phyloP scores from a whole-genome alignment of 2,329 filamentous ascomycete species.

The Penicillium concentricum region DNA sequence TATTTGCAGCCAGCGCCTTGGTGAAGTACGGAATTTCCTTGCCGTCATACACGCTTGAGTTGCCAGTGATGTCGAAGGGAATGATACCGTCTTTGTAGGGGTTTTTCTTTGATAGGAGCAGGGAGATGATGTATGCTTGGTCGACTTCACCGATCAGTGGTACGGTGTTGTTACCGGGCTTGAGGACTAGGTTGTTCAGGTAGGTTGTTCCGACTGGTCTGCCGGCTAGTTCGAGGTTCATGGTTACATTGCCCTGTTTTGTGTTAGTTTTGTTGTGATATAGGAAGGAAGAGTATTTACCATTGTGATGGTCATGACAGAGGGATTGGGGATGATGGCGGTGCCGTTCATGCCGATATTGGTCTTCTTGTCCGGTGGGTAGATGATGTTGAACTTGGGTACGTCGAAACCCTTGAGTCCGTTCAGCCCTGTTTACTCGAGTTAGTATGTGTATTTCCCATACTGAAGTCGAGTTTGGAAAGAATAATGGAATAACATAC shows the following conservation, averaged over 20 bases:
- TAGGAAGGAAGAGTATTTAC: constrained; percentile 22
- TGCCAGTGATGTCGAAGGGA: constrained; percentile 52
- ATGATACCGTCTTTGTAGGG: constrained; percentile 50
- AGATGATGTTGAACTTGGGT: constrained; percentile 49
- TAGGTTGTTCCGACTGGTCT: constrained; percentile 51
- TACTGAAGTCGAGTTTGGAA: not conserved
- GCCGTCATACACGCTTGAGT: constrained; percentile 49
- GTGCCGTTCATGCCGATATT: constrained; percentile 56
- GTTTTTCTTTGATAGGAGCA: constrained; percentile 25
- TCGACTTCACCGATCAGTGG: constrained; percentile 52
- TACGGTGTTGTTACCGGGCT: constrained; percentile 55
- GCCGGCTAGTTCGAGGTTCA: constrained; percentile 52
- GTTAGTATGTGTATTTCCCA: not conserved
- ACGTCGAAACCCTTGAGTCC: constrained; percentile 53
- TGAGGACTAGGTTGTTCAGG: constrained; percentile 52
- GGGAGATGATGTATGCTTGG: constrained; percentile 35
- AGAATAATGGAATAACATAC: constrained; percentile 33
- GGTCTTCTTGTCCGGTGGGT: constrained; percentile 34
- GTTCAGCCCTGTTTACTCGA: constrained; percentile 53
- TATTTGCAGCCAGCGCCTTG: constrained; percentile 49
- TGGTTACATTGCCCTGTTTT: constrained; percentile 53
- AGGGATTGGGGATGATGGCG: constrained; percentile 60
- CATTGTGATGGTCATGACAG: constrained; percentile 56
- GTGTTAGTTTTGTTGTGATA: constrained; percentile 1
- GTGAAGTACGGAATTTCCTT: constrained; percentile 55